Conservation (phyloP, 148 eudicot genomes). For the Chenopodium formosanum region DNA sequence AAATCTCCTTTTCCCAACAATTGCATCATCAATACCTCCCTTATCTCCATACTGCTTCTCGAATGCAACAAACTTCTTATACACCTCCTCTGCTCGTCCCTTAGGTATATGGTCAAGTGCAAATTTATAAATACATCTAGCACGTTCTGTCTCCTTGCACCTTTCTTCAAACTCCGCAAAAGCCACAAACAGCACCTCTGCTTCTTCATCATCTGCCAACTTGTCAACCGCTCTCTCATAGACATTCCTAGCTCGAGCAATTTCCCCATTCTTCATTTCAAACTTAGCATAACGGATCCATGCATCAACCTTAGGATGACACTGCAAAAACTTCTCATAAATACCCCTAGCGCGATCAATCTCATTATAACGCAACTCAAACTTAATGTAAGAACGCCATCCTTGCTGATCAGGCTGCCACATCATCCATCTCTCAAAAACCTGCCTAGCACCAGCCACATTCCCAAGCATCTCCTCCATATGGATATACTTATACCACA, state of each 20-base stretch:
- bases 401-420: constrained; percentile 92
- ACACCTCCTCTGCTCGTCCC: constrained; percentile 88
- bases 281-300: constrained; percentile 87
- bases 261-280: constrained; percentile 89
- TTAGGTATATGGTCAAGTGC: constrained; percentile 91
- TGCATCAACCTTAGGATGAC: constrained; percentile 65
- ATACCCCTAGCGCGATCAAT: constrained; percentile 74
- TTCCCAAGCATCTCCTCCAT: constrained; percentile 90
- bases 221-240: constrained; percentile 81
- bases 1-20: constrained; percentile 93
- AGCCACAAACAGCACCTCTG: constrained; percentile 79
- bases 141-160: constrained; percentile 85
- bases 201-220: constrained; percentile 88
- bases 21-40: constrained; percentile 95
- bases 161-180: constrained; percentile 90
- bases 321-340: constrained; percentile 67
- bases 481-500: constrained; percentile 96
- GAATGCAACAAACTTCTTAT: constrained; percentile 87
- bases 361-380: constrained; percentile 85
- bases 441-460: constrained; percentile 78
- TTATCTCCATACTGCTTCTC: constrained; percentile 92
- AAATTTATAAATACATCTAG: constrained; percentile 84
- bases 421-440: constrained; percentile 87
- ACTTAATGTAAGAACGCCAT: constrained; percentile 79
- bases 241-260: constrained; percentile 60